Evolutionary conservation across 345 rosid species (phyloP), one percentile per base, ranked within the genome.

Genomic region (Luvunga scandens): DNA sequence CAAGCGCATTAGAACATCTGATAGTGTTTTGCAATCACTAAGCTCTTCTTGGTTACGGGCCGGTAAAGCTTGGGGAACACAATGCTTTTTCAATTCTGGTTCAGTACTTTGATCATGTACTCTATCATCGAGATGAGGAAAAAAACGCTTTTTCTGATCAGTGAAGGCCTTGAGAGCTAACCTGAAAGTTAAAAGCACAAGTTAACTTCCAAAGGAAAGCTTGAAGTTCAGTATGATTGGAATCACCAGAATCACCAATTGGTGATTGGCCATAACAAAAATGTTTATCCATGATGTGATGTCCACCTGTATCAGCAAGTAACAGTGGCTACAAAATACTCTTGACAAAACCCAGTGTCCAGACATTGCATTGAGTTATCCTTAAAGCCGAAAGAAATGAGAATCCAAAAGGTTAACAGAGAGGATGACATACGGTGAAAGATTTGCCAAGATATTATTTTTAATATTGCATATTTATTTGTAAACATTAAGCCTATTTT

Each of bases 161-260:
- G 89, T 88, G 85, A 96, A 96, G 16, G 99, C 97, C 88, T 91
- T 94, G 73, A 94, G 94, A 79, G 99, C 98, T 83, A 94, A 88
- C 87, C 98, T 92, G 82, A n/a, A 86, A 65, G 53, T 69, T 22
- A 83, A n/a, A 69, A 57, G 71, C 71, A 75, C 18, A 38, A 61
- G n/a, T 22, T 61, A 57, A 50, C 69, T 69, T 68, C 30, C 53
- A 2, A 48, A 75, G 53, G 31, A 21, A 27, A 63, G 0, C 38
- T 45, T 74, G 59, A 42, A 39, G n/a, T 74, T 28, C 31, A 42
- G 63, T 63, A 30, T 31, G 13, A 34, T n/a, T 45, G 50, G 50
- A 42, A 45, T 45, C 16, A 45, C 50, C 53, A 65, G 2, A 65
- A 66, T 75, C 24, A 50, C 45, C 53, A 19, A 22, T 30, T 5